Base-by-base conservation (phyloP, 2,329 filamentous ascomycete genomes). In the Macrophomina tecta region DNA sequence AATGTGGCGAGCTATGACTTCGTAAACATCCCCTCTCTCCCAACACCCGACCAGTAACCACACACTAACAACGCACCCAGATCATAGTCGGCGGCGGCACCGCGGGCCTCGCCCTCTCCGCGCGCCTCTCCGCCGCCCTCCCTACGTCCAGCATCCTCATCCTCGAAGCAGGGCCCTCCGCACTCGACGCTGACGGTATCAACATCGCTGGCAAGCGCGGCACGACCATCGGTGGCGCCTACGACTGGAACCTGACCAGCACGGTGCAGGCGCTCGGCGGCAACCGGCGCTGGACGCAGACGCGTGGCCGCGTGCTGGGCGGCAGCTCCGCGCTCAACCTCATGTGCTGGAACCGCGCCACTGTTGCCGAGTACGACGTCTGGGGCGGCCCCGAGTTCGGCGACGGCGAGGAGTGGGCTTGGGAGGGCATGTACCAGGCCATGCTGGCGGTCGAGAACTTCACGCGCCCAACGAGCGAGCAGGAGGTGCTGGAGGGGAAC, bases 341-440 rank as follows among this genome's bases (percentile, higher is more conserved):
- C 9, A 69, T 72, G 38, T 69, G 72, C 45, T 65, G 73, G 28
- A 70, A 74, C 14, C 68, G 71, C n/a, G 69, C 70, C 34, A 72
- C 69, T 18, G 65, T 67, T 23, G 49, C 68, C 16, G 72, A 71
- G 42, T 30, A 76, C 55, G 83, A 89, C 73, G 81, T 81, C 0
- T 90, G 87, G 87, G 63, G n/a, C 28, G 83, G 82, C 42, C 23
- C 28, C 40, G 28, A 7, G 45, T 62, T 62, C 30, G 58, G 58
- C 12, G 42, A 12, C 2, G 58, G n/a, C 2, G 42, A 28, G 4
- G 55, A 36, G 4, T 62, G 58, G 58, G 42, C 38, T 6, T 62
- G 58, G 58, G 58, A 49, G 16, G 46, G 58, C 42, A 48, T 62
- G 42, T 62, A 49, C 30, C 91, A 14, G 28, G 75, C 74, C 4